Evolutionary conservation across 202 grass and related monocot genomes (phyloP), one percentile per base, ranked within the genome.

Genomic region (Panicum hallii): DNA sequence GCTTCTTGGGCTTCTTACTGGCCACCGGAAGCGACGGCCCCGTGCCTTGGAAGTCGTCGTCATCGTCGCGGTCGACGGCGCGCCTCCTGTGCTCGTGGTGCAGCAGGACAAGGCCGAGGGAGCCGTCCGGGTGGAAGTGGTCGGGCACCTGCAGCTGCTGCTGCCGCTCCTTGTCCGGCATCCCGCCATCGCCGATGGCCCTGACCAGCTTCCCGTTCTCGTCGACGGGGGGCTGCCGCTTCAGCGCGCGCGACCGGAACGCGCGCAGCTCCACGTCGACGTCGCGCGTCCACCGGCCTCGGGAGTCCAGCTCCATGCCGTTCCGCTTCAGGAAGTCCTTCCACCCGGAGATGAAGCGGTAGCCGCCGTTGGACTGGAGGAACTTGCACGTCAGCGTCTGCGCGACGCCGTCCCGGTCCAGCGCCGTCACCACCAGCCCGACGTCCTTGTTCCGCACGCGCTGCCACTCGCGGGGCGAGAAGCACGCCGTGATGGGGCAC

Each of bases 271-370:
- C 79, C 5, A 81, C n/a, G 2, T 70, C 65, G 0, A 81, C 79
- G 65, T 45, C 14, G 38, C 79, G 79, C 9, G 1, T 30, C 79
- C 79, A 81, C 13, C 5, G 0, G 0, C 38, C 40, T 0, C 13
- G 0, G n/a, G n/a, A 2, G 38, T 57, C 7, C 6, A 81, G 79
- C 38, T 0, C 16, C 2, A 81, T 3, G 38, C 49, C 64, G 49
- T 81, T 70, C 7, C 1, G 34, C 0, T 0, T 0, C 20, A 43
- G 9, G 48, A 81, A 81, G 0, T 17, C 3, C 11, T 26, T 28
- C 78, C 78, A 81, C 20, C 17, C 7, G n/a, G 8, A 2, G 79
- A 81, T 81, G 79, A 81, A 57, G 2, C 78, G 63, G 78, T 81
- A 81, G 34, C 78, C 36, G n/a, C 5, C 6, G 64, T 81, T 81